Evolutionary conservation across 257 asterid species (phyloP).

Genomic region (Cinchona pubescens): DNA sequence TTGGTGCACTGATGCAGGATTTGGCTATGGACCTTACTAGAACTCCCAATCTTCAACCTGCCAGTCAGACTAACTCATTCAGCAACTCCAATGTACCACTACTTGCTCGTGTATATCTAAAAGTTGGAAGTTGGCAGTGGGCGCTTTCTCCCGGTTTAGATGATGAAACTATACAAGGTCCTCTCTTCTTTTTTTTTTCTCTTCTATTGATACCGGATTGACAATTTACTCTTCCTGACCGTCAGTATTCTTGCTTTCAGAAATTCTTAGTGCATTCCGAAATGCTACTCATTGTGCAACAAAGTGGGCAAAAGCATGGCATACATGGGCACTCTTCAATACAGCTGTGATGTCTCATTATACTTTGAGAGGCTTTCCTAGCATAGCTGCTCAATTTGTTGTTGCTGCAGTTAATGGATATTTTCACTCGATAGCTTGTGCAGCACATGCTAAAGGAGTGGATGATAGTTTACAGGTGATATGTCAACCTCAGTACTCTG

Average conservation of each 20-base stretch:
- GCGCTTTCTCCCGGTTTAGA: constrained; percentile 89
- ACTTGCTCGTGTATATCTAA: constrained; percentile 79
- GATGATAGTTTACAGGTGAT: constrained; percentile 96
- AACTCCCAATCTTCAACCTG: constrained; percentile 56
- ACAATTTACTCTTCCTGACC: neutral
- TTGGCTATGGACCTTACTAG: constrained; percentile 83
- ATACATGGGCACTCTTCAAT: constrained; percentile 95
- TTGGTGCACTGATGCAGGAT: constrained; percentile 50
- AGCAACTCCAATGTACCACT: constrained; percentile 70
- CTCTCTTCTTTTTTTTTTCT: constrained; percentile 10
- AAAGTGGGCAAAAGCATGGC: constrained; percentile 98
- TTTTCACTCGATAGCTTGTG: constrained; percentile 97
- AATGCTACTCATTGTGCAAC: constrained; percentile 86
- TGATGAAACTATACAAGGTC: constrained; percentile 88
- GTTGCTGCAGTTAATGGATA: constrained; percentile 97
- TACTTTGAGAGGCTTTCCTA: constrained; percentile 65
- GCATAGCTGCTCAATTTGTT: constrained; percentile 73
- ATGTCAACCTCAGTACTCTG: neutral
- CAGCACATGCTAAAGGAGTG: constrained; percentile 95
- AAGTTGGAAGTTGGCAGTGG: constrained; percentile 93
- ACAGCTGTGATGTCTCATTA: constrained; percentile 99
- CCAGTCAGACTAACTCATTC: constrained; percentile 48
- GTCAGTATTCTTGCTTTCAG: constrained; percentile 36
- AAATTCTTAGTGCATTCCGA: constrained; percentile 78
- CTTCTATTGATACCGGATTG: neutral